Percentiles rank a stretch among this genome's conserved stretches.
Evolutionary conservation across 768 basidiomycete species (phyloP).

Genomic region (Lyophyllum atratum): DNA sequence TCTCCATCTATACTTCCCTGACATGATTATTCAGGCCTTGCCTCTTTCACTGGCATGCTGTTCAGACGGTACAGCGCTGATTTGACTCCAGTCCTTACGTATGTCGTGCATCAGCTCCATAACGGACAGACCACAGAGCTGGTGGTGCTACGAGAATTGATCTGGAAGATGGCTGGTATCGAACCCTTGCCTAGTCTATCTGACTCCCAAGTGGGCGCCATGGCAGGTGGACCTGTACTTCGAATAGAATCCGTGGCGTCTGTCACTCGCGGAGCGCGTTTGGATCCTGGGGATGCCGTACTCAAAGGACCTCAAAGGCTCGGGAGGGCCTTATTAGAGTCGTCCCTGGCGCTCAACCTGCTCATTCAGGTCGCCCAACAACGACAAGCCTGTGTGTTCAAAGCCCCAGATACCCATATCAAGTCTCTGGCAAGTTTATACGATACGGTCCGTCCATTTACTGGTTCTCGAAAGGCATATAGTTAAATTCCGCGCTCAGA

Average conservation of each 20-base stretch:
- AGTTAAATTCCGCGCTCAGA: constrained; percentile 45
- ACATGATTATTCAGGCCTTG: constrained; percentile 62
- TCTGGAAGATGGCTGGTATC: constrained; percentile 95
- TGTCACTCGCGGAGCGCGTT: constrained; percentile 67
- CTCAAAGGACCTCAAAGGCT: constrained; percentile 70
- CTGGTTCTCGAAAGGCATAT: constrained; percentile 7
- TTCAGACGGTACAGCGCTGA: constrained; percentile 87
- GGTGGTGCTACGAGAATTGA: constrained; percentile 87
- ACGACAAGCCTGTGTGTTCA: constrained; percentile 81
- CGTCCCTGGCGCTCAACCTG: constrained; percentile 80
- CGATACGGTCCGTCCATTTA: constrained; percentile 69
- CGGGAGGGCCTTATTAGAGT: constrained; percentile 65
- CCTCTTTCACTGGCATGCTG: constrained; percentile 91
- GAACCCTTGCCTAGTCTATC: constrained; percentile 89
- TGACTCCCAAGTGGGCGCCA: constrained; percentile 84
- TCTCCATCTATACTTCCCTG: constrained; percentile 8
- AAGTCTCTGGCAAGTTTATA: constrained; percentile 88
- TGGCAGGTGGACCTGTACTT: constrained; percentile 88
- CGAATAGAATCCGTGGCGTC: constrained; percentile 90
- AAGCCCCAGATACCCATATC: constrained; percentile 70
- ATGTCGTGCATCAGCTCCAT: constrained; percentile 89
- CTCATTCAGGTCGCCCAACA: constrained; percentile 93
- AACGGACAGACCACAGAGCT: constrained; percentile 85
- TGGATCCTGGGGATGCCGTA: constrained; percentile 64
- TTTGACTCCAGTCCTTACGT: constrained; percentile 81